Conservation (phyloP, 148 eudicot species). For the Vaccinium myrtillus region DNA sequence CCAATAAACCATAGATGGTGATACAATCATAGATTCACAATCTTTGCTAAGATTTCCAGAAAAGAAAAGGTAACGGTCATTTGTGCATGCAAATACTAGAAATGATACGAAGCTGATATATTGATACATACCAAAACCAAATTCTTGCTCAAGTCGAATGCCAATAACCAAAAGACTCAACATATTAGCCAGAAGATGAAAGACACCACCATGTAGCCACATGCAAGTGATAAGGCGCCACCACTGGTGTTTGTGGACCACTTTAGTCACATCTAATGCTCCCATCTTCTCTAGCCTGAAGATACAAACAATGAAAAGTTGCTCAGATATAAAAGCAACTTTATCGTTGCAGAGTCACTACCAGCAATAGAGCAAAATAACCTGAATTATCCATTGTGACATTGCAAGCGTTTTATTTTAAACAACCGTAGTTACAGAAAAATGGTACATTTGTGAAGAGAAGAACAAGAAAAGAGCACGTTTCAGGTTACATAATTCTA, state of each 20-base stretch:
- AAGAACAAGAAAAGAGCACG: neutral
- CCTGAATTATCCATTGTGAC: too few relatives aligned
- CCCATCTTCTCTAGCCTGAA: constrained; percentile 87
- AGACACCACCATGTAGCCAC: constrained; percentile 94
- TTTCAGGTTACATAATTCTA: neutral
- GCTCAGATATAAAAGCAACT: neutral
- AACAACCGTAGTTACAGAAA: neutral
- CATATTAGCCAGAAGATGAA: constrained; percentile 87
- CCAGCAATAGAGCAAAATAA: too few relatives aligned
- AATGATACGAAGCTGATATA: neutral
- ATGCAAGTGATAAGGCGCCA: constrained; percentile 92
- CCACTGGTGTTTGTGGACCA: constrained; percentile 62
- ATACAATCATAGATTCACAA: neutral
- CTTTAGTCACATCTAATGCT: constrained; percentile 67
- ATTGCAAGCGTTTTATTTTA: neutral
- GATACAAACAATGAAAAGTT: constrained; percentile 13
- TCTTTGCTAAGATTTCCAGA: neutral
- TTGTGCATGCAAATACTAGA: neutral
- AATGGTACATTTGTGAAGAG: constrained; percentile 3
- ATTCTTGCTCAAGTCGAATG: constrained; percentile 79
- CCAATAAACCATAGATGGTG: neutral
- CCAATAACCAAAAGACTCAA: constrained; percentile 76
- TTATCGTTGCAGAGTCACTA: neutral
- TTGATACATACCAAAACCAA: constrained; percentile 69
- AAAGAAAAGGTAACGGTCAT: neutral